Evolutionary conservation across 768 basidiomycete genomes (phyloP), one percentile per base, ranked within the genome.

Genomic region (Trametes maxima): DNA sequence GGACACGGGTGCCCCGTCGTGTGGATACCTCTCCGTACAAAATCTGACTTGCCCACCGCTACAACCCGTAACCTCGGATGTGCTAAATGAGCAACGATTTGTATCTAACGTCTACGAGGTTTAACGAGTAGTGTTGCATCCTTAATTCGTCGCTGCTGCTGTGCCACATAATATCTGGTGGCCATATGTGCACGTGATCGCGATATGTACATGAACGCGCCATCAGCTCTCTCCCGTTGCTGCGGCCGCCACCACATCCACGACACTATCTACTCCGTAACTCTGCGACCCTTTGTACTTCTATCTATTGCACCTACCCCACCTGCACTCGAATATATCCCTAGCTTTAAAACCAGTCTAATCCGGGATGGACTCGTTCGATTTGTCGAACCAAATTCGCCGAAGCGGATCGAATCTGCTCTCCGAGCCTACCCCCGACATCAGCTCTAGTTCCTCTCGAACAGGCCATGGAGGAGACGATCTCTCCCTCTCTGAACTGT

Each of bases 401-500:
- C 67, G 66, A 14, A 69, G 66, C 44, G 73, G 72, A 57, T 79
- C 82, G 2, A 74, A 72, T 50, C 73, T 86, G 14, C 75, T 86
- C 42, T 81, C 80, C 11, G 79, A 83, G 64, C 79, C 82, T 0
- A 74, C 78, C 5, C 65, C 66, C 4, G 60, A 67, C 48, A 47
- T 58, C 12, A 67, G 72, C 24, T 67, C 67, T 13, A 65, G 54
- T 33, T 65, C 63, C 7, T 73, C 71, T 12, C 66, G 74, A 58
- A 79, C 79, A 2, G 80, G 78, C 5, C 78, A 74, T 17, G 77
- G 78, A 16, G 78, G 77, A 36, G 78, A 77, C 61, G 85, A 85
- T 69, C 76, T 86, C 3, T 85, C 84, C 6, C 70, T 86, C 46
- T 84, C 85, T 1, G 85, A 86, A 60, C 78, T 86, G 5, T 84